Conservation (phyloP, 2,329 filamentous ascomycete species). For the Penicillium sp. region DNA sequence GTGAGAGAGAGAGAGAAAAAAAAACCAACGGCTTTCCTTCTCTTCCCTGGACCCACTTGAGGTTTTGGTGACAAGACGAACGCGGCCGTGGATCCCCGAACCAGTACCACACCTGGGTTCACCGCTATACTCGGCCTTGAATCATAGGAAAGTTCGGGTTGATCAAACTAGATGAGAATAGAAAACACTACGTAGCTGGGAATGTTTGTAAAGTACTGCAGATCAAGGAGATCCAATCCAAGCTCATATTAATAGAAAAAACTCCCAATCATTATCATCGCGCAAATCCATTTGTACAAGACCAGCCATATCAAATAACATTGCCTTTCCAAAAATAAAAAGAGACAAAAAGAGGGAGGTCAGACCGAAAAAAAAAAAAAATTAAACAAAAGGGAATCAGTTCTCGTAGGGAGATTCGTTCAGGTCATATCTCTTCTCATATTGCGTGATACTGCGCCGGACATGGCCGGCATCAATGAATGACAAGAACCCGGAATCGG, state of each 20-base stretch:
- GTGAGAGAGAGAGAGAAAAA: neutral
- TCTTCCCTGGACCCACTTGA: neutral
- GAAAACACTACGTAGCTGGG: neutral
- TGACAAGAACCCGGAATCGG: slow-evolving; percentile 13
- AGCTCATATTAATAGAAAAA: neutral
- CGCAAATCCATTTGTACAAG: neutral
- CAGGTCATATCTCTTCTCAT: slow-evolving; percentile 29
- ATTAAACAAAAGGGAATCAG: slow-evolving; percentile 12
- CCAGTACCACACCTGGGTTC: neutral
- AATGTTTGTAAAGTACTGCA: neutral
- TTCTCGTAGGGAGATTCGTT: slow-evolving; percentile 32
- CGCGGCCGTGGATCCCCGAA: neutral
- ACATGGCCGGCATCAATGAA: slow-evolving; percentile 22
- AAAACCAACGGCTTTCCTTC: neutral
- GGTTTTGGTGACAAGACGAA: neutral
- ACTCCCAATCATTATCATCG: neutral
- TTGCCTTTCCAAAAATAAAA: neutral
- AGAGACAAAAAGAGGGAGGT: neutral
- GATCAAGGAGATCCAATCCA: neutral
- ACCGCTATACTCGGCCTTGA: neutral
- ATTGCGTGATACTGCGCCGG: slow-evolving; percentile 21
- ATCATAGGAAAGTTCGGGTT: neutral
- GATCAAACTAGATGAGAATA: neutral
- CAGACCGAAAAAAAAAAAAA: neutral
- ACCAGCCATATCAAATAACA: neutral